Base-by-base conservation (phyloP, 441 rosid species). In the Biscutella laevigata region DNA sequence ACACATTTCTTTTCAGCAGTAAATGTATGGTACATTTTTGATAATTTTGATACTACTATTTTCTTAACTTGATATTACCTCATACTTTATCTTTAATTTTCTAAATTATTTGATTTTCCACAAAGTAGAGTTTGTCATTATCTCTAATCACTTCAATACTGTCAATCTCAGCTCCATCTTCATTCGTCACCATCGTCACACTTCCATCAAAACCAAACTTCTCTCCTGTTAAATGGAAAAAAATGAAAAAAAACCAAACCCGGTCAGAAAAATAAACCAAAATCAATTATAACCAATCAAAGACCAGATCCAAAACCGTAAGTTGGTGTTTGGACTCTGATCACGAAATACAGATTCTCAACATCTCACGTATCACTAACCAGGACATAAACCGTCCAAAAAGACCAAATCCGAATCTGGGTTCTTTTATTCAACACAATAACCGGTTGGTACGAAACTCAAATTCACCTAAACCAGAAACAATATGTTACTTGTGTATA, bases 81-180 rank as follows among this genome's bases (percentile, higher is more conserved):
- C 39, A 14, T 10, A 37, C 13, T 5, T 28, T 10, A n/a, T n/a
- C n/a, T 7, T 48, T 19, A 15, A 21, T 50, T 60, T 54, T 19
- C 47, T 40, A 48, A 11, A 34, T 25, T 1, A 43, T 37, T 10
- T 17, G 36, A 53, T 65, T 55, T 35, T 82, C 89, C 45, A 79
- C 66, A 34, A 86, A 52, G 73, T 75, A 90, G 25, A 86, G 74
- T 72, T 82, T 90, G 52, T 90, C 97, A 29, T 78, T 72, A 53
- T 90, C 95, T 75, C 97, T 74, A 59, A 90, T 81, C 51, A 90
- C 92, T 68, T 90, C 90, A 56, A 78, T 71, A 37, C 74, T 75
- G 58, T 90, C 95, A 33, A 90, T 76, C 71, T 86, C 95, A 13
- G 90, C 65, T 29, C 98, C 95, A 67, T 70, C 88, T 74, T 68